phyloP scores from a whole-genome alignment of 2,329 filamentous ascomycete genomes.

The Cryphonectria carpinicola region DNA sequence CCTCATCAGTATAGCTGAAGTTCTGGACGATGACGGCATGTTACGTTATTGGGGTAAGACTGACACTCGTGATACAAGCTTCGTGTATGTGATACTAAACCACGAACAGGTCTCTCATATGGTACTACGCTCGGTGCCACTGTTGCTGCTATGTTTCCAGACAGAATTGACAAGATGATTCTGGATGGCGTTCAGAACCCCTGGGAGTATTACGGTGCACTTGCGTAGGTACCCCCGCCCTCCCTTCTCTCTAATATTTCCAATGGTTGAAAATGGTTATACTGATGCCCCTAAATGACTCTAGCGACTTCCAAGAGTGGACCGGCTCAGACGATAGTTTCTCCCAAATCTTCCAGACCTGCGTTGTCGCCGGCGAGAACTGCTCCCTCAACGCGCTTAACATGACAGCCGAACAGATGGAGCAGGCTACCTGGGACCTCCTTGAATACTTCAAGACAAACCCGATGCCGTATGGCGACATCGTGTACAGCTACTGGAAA shows the following conservation, averaged over 20 bases:
- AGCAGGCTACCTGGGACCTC: not conserved
- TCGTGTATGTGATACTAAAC: not conserved
- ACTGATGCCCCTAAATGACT: not conserved
- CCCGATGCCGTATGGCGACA: conserved; percentile 1
- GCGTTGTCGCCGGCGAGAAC: not conserved
- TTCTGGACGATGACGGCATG: conserved; percentile 45
- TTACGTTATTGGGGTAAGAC: conserved; percentile 45
- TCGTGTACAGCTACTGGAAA: not conserved
- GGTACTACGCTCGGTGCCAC: conserved; percentile 44
- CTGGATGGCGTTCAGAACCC: conserved; percentile 40
- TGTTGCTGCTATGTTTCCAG: conserved; percentile 46
- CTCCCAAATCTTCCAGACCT: conserved; percentile 1
- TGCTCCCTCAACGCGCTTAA: not conserved
- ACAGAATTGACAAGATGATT: conserved; percentile 39
- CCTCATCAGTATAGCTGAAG: conserved; percentile 49
- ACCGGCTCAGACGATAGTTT: not conserved
- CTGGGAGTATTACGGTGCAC: conserved; percentile 38
- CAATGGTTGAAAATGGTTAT: not conserved
- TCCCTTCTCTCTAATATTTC: too few relatives aligned
- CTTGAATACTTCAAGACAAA: not conserved
- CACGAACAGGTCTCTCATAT: conserved; percentile 40
- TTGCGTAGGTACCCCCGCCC: not conserved
- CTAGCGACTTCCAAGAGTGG: conserved; percentile 8
- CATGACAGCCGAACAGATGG: conserved; percentile 1
- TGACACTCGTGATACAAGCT: not conserved